These are phyloP conservation scores for Penicillium sp. DNA, from an alignment of 2,329 filamentous ascomycete genomes.

Conservation along the genomic window DNA sequence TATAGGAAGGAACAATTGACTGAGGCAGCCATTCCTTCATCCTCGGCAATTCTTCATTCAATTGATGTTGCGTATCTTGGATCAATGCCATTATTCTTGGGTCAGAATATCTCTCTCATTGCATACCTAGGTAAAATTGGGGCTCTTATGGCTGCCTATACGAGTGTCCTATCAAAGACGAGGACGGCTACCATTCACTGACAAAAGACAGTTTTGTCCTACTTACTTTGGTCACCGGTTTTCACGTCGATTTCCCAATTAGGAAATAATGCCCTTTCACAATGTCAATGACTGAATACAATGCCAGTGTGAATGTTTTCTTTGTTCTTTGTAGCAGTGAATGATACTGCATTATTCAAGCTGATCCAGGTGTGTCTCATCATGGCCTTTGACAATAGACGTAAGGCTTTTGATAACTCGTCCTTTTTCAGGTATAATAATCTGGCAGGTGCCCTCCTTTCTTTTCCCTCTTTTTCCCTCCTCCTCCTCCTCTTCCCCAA, in stretches of 20 bases:
- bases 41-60: too few species aligned
- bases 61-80: too few species aligned
- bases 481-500: not conserved
- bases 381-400: not conserved
- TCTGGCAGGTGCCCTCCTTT: not conserved
- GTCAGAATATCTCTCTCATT: too few species aligned
- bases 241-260: not conserved
- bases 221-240: not conserved
- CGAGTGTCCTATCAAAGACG: too few species aligned
- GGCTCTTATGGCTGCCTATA: too few species aligned
- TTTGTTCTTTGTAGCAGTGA: not conserved
- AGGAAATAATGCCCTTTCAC: not conserved
- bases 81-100: too few species aligned
- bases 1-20: too few species aligned
- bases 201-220: not conserved
- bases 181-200: not conserved
- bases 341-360: not conserved
- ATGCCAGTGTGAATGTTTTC: not conserved
- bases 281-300: not conserved
- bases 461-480: not conserved
- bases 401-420: too few species aligned
- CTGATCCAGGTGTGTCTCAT: not conserved
- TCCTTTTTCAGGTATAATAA: not conserved
- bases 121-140: too few species aligned
- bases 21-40: not conserved